Evolutionary conservation across 306 rosid species (phyloP).

Genomic region (Fragaria iinumae): DNA sequence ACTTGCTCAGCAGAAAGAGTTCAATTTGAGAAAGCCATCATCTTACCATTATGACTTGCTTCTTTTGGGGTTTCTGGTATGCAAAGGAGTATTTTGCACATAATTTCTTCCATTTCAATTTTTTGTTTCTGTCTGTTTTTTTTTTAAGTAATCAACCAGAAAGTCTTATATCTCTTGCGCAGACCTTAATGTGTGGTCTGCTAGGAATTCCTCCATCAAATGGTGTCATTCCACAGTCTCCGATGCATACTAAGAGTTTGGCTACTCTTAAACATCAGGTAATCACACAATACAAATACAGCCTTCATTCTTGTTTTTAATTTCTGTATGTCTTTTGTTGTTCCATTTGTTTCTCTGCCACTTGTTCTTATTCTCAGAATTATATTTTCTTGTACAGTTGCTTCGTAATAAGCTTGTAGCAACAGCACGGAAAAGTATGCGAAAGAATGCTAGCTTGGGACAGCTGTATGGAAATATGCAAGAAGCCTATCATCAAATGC

Average conservation of each 20-base stretch:
- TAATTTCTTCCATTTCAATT: neutral
- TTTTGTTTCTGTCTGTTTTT: neutral
- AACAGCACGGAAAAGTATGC: slow-evolving; percentile 66
- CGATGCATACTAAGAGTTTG: slow-evolving; percentile 97
- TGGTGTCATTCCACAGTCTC: slow-evolving; percentile 98
- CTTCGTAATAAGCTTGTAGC: slow-evolving; percentile 77
- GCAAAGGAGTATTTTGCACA: slow-evolving; percentile 15
- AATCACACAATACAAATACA: slow-evolving; percentile 12
- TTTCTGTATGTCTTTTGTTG: neutral
- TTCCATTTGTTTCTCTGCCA: neutral
- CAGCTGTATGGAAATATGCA: slow-evolving; percentile 93
- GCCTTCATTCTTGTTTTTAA: too few relatives aligned
- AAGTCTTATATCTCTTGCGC: neutral
- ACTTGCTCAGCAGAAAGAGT: slow-evolving; percentile 94
- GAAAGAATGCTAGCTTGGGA: slow-evolving; percentile 87
- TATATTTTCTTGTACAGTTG: slow-evolving; percentile 47
- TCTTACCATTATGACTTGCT: slow-evolving; percentile 96
- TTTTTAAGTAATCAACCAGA: neutral
- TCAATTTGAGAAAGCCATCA: slow-evolving; percentile 91
- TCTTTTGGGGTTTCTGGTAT: slow-evolving; percentile 84
- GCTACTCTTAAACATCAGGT: slow-evolving; percentile 99
- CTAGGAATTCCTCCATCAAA: slow-evolving; percentile 93
- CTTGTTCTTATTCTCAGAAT: slow-evolving; percentile 11
- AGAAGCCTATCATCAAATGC: slow-evolving; percentile 93
- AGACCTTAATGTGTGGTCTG: slow-evolving; percentile 96